phyloP scores from a whole-genome alignment of 2,329 filamentous ascomycete species.

The Coniochaeta sp. region DNA sequence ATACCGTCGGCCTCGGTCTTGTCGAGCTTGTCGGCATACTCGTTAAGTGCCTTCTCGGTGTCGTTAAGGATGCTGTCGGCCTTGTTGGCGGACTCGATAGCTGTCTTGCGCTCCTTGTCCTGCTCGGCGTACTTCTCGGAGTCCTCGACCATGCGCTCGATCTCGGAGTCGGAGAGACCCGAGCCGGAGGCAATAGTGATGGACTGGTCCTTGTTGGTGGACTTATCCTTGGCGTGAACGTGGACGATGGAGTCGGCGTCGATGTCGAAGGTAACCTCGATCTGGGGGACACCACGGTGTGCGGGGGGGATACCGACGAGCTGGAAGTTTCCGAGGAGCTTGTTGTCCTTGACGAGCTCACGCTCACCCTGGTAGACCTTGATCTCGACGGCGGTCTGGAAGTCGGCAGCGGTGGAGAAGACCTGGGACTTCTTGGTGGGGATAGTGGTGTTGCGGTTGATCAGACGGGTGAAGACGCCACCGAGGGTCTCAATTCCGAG shows the following conservation, averaged over 20 bases:
- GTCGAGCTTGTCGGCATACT: conserved; percentile 92
- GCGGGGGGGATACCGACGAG: conserved; percentile 94
- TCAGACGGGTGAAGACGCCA: conserved; percentile 94
- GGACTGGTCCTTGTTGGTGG: conserved; percentile 98
- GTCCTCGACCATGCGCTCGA: conserved; percentile 95
- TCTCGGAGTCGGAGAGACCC: conserved; percentile 90
- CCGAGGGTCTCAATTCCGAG: conserved; percentile 98
- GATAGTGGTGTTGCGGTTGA: conserved; percentile 99
- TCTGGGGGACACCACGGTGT: conserved; percentile 90
- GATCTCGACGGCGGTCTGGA: conserved; percentile 98
- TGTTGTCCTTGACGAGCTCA: conserved; percentile 98
- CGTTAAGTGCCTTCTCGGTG: conserved; percentile 96
- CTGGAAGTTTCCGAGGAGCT: conserved; percentile 98
- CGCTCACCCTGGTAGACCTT: conserved; percentile 99
- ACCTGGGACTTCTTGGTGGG: conserved; percentile 99
- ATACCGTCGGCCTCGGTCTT: conserved; percentile 91
- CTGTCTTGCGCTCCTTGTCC: conserved; percentile 93
- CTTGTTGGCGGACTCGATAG: conserved; percentile 95
- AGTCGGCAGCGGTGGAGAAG: conserved; percentile 95
- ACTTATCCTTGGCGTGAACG: conserved; percentile 98
- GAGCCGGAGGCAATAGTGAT: conserved; percentile 98
- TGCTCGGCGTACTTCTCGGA: conserved; percentile 92
- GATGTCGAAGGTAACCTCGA: conserved; percentile 98
- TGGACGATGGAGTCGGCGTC: conserved; percentile 97
- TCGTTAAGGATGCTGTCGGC: conserved; percentile 95